Evolutionary conservation across 768 basidiomycete species (phyloP).

Genomic region (Boletus insuetus): DNA sequence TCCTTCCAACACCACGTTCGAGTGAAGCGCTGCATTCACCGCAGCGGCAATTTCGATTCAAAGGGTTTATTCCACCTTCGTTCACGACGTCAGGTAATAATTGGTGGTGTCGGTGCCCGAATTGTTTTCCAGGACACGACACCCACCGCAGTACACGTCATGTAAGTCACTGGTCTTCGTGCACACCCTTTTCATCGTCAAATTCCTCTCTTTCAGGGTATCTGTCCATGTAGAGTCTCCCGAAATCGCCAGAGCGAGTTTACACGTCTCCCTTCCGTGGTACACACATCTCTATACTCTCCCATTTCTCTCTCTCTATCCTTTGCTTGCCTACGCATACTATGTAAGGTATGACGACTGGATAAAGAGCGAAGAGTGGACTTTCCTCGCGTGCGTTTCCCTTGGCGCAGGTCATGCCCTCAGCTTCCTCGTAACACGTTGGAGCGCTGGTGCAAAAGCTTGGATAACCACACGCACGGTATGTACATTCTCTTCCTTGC

Average conservation of each 20-base stretch:
- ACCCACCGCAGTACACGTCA: slow-evolving; percentile 11
- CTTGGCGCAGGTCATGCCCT: slow-evolving; percentile 88
- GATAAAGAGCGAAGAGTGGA: slow-evolving; percentile 95
- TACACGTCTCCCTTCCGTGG: slow-evolving; percentile 67
- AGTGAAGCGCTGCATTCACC: neutral
- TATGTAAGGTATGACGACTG: slow-evolving; percentile 87
- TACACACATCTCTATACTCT: slow-evolving; percentile 69
- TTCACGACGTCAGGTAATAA: neutral
- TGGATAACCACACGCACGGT: slow-evolving; percentile 80
- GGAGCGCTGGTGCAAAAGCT: slow-evolving; percentile 79
- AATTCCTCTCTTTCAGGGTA: slow-evolving; percentile 26
- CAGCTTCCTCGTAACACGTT: slow-evolving; percentile 87
- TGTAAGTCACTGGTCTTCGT: slow-evolving; percentile 7
- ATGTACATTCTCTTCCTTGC: slow-evolving; percentile 3
- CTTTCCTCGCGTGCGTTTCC: slow-evolving; percentile 86
- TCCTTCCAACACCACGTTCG: slow-evolving; percentile 1
- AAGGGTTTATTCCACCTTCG: neutral
- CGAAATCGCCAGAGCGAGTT: slow-evolving; percentile 65
- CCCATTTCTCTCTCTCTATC: slow-evolving; percentile 80
- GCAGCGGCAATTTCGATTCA: neutral
- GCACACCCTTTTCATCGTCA: neutral
- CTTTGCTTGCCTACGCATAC: slow-evolving; percentile 87
- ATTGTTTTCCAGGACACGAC: neutral
- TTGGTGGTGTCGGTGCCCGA: slow-evolving; percentile 3
- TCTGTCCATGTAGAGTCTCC: slow-evolving; percentile 55